Percentiles rank a stretch among this genome's conserved stretches.
Evolutionary conservation across 495 filamentous ascomycete species (phyloP).

Genomic region (Trichoderma virens): DNA sequence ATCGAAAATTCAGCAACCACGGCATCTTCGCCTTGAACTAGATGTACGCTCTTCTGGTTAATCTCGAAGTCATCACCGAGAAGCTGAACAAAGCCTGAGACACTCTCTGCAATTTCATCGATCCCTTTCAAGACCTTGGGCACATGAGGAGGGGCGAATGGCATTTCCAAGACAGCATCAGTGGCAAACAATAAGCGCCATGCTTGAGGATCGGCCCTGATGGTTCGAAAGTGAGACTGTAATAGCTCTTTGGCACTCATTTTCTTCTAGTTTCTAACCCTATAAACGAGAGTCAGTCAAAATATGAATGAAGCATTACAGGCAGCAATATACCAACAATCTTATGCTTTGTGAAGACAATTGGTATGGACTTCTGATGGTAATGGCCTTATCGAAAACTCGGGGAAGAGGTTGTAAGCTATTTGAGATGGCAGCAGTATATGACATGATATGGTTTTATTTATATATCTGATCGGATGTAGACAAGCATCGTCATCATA

Average conservation of each 20-base stretch:
- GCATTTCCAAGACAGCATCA: neutral
- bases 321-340: too few species aligned
- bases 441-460: too few species aligned
- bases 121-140: neutral
- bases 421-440: too few species aligned
- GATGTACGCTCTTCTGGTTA: neutral
- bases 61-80: neutral
- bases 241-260: neutral
- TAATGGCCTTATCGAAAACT: too few species aligned
- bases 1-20: neutral
- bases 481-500: too few species aligned
- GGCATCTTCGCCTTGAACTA: neutral
- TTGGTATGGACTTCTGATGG: too few species aligned
- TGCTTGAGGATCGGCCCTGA: neutral
- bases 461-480: too few species aligned
- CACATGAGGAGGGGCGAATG: neutral
- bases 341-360: too few species aligned
- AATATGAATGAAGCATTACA: neutral
- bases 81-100: neutral
- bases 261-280: neutral
- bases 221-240: neutral
- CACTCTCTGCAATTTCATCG: neutral
- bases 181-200: neutral
- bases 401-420: too few species aligned
- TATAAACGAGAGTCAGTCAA: neutral